Base-by-base conservation (phyloP, 192 early-diverging fungal species). In the Backusella westeae region DNA sequence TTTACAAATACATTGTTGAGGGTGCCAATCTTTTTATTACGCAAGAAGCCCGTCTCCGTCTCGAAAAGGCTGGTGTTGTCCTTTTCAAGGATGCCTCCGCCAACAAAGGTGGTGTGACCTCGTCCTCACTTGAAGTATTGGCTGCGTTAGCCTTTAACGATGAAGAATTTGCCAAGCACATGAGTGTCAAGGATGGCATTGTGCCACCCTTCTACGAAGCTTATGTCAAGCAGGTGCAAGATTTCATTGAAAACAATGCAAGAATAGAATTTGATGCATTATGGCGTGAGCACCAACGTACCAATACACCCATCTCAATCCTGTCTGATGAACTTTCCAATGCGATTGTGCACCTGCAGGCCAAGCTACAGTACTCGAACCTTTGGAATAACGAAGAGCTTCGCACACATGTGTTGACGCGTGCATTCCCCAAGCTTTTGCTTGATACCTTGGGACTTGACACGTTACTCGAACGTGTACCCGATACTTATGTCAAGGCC, bases 21-120 rank as follows among this genome's bases (percentile, higher is more conserved):
- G 97, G 97, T 76, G 96, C 97, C 84, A 99, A 98, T 89, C 84
- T 99, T 76, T 99, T 99, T 92, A 96, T 98, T 72, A 99, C 97
- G n/a, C 96, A 99, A 85, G 96, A 98, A 83, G 96, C 97, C 12
- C 96, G 97, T 85, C 90, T 99, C 53, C 91, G 94, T 26, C 89
- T 99, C 6, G 96, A 99, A 80, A 95, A 96, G 86, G 92, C 94
- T 69, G 97, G 97, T 70, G 93, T 92, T 67, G 90, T 97, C 59
- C 87, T 98, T 69, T 98, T 97, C 90, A 99, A 99, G 89, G 97
- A 99, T 80, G 95, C 96, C 23, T 99, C 97, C 12, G 97, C 97
- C 80, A 99, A 99, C 89, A 99, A 99, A 88, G 97, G 97, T 72
- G 97, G 96, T 84, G 97, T 99, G 32, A 99, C 96, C 1, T 99